These are phyloP conservation scores for Nectriaceae sp. DNA, from an alignment of 2,329 filamentous ascomycete genomes.

Conservation along the genomic window DNA sequence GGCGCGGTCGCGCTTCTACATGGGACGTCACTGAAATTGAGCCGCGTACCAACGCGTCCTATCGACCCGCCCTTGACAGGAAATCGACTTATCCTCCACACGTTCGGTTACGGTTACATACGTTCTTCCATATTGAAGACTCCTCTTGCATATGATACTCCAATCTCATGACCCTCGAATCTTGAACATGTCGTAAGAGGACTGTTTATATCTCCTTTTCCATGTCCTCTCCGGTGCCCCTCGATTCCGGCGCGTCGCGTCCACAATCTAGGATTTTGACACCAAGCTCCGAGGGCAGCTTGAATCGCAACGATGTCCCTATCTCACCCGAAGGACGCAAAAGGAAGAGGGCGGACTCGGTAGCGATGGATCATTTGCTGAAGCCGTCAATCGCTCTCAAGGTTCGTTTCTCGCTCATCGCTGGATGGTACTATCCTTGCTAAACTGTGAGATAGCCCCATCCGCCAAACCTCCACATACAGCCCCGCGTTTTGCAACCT, in stretches of 20 bases:
- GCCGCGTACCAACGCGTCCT: neutral
- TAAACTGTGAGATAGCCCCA: constrained; percentile 47
- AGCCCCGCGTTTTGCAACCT: constrained; percentile 58
- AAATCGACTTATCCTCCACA: neutral
- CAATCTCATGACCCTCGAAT: constrained; percentile 6
- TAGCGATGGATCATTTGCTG: constrained; percentile 54
- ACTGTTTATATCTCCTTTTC: constrained; percentile 18
- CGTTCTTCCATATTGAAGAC: constrained; percentile 5
- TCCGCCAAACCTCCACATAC: constrained; percentile 53
- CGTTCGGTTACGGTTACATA: neutral
- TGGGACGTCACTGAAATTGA: neutral
- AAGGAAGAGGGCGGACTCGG: constrained; percentile 38
- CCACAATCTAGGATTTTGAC: constrained; percentile 44
- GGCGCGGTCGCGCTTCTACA: neutral
- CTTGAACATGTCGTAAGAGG: constrained; percentile 15
- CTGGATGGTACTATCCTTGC: neutral
- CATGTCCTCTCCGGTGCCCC: constrained; percentile 37
- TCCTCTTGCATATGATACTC: constrained; percentile 3
- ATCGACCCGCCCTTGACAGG: neutral
- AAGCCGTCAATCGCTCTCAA: constrained; percentile 54
- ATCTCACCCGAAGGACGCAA: constrained; percentile 32
- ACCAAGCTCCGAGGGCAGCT: constrained; percentile 40
- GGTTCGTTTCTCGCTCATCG: constrained; percentile 35
- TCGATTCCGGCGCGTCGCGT: constrained; percentile 53
- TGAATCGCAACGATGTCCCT: constrained; percentile 36